Percentiles rank a stretch among this genome's conserved stretches.
phyloP scores from a whole-genome alignment of 2,329 filamentous ascomycete species.

The Cladobotryum protrusum region DNA sequence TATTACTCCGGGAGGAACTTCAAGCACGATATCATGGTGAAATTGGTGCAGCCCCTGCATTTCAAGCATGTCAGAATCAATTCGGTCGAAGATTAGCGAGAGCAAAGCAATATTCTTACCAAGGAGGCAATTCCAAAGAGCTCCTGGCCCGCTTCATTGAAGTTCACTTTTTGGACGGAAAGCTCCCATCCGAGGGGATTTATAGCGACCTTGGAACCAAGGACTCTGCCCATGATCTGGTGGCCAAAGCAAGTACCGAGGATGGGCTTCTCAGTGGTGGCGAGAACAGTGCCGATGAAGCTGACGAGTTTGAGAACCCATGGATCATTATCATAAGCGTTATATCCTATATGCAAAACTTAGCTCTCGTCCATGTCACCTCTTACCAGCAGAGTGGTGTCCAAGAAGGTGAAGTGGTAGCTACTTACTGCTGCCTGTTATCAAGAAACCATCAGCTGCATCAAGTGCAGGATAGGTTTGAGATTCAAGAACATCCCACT shows the following conservation, averaged over 20 bases:
- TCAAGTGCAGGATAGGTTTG: constrained; percentile 22
- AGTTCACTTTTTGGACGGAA: constrained; percentile 30
- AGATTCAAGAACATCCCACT: constrained; percentile 25
- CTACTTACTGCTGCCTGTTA: constrained; percentile 29
- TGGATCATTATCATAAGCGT: constrained; percentile 31
- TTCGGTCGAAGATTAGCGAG: too few species aligned
- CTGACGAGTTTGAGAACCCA: constrained; percentile 36
- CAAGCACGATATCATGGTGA: constrained; percentile 37
- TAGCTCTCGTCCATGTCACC: not conserved
- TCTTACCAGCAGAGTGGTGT: not conserved
- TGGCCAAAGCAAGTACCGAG: constrained; percentile 43
- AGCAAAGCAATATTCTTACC: constrained; percentile 7
- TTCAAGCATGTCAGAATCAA: not conserved
- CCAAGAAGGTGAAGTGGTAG: not conserved
- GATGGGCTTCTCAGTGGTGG: constrained; percentile 25
- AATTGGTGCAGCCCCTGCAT: constrained; percentile 34
- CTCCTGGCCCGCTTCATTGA: constrained; percentile 31
- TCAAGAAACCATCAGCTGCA: constrained; percentile 24
- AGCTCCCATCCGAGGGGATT: constrained; percentile 36
- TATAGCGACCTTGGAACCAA: constrained; percentile 31
- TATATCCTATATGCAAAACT: constrained; percentile 20
- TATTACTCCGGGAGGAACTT: constrained; percentile 28
- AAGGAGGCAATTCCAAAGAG: constrained; percentile 27
- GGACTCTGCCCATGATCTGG: constrained; percentile 37
- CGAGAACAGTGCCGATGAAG: constrained; percentile 25